These are phyloP conservation scores for Alternaria arbusti DNA, from an alignment of 2,329 filamentous ascomycete genomes.

Conservation along the genomic window DNA sequence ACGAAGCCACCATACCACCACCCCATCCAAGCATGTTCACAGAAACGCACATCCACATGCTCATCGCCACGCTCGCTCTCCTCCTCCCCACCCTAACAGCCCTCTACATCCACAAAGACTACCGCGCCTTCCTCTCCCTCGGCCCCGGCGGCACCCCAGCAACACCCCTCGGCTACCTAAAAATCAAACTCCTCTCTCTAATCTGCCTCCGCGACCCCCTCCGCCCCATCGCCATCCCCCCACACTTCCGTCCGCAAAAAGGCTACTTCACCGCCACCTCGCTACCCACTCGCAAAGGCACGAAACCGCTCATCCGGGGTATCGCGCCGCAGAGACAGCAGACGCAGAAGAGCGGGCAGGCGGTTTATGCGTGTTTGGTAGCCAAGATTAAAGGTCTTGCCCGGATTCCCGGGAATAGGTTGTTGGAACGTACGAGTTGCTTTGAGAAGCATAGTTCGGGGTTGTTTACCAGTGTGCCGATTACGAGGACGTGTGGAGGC, in stretches of 20 bases:
- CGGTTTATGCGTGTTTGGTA: slow-evolving; percentile 49
- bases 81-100: slow-evolving; percentile 35
- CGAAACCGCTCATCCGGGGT: slow-evolving; percentile 71
- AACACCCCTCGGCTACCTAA: slow-evolving; percentile 74
- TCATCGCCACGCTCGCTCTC: slow-evolving; percentile 14
- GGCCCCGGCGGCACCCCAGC: slow-evolving; percentile 82
- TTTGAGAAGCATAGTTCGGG: slow-evolving; percentile 84
- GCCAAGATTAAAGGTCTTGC: slow-evolving; percentile 28
- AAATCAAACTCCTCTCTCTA: slow-evolving; percentile 74
- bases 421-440: slow-evolving; percentile 68
- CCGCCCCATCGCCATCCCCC: slow-evolving; percentile 60
- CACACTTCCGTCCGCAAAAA: slow-evolving; percentile 58
- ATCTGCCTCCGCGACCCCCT: slow-evolving; percentile 76
- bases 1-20: not conserved
- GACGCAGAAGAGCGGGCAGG: slow-evolving; percentile 67
- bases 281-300: slow-evolving; percentile 68
- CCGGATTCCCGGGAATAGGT: slow-evolving; percentile 30
- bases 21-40: not conserved
- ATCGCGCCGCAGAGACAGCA: slow-evolving; percentile 84
- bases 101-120: slow-evolving; percentile 69
- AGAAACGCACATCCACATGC: slow-evolving; percentile 1
- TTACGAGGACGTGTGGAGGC: slow-evolving; percentile 76
- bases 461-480: slow-evolving; percentile 70
- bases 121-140: slow-evolving; percentile 75
- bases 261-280: slow-evolving; percentile 62